phyloP scores from a whole-genome alignment of 306 rosid genomes.

The Rosa multiflora region DNA sequence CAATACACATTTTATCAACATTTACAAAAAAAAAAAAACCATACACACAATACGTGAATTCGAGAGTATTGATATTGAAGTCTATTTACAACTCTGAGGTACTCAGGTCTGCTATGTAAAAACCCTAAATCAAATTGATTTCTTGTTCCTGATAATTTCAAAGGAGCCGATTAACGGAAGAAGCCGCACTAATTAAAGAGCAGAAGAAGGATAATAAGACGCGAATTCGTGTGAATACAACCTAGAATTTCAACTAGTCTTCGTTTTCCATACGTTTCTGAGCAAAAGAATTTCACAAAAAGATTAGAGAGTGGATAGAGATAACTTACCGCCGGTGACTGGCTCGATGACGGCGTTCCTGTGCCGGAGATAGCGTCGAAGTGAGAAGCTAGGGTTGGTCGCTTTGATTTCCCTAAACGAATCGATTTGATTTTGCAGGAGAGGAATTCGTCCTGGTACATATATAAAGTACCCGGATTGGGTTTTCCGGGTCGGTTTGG shows the following conservation, averaged over 20 bases:
- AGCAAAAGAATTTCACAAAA: neutral
- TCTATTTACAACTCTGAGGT: neutral
- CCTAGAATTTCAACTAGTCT: neutral
- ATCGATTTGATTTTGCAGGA: neutral
- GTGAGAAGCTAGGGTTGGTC: slow-evolving; percentile 4
- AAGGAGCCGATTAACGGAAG: neutral
- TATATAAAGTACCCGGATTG: neutral
- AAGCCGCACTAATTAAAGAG: neutral
- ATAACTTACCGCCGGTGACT: neutral
- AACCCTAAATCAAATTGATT: neutral
- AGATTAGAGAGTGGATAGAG: neutral
- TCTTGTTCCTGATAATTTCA: neutral
- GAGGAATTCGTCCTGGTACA: neutral
- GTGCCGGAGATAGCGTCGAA: neutral
- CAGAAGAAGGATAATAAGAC: neutral
- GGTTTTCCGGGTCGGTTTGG: neutral
- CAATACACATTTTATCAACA: neutral
- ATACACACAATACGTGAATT: neutral
- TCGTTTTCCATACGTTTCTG: neutral
- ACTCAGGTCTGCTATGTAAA: neutral
- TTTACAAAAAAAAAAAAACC: neutral
- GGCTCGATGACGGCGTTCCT: neutral
- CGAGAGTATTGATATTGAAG: neutral
- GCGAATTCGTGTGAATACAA: neutral
- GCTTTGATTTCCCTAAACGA: neutral